Evolutionary conservation across 139 green algal species (phyloP).

Genomic region (Picochlorum sp.): DNA sequence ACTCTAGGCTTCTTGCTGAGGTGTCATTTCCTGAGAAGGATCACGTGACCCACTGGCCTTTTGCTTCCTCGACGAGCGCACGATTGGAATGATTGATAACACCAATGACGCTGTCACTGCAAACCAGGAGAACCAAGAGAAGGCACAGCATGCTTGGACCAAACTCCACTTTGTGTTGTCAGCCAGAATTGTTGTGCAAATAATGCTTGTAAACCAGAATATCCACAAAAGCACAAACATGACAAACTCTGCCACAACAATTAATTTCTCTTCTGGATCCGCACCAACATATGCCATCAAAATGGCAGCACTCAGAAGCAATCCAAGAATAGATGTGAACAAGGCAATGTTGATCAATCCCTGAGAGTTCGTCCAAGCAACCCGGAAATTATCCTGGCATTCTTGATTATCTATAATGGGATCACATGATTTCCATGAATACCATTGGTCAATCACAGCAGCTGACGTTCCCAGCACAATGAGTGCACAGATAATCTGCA

Average conservation of each 20-base stretch:
- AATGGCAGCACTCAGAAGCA: neutral
- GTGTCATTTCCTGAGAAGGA: too few relatives aligned
- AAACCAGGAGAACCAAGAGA: neutral
- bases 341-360: too few relatives aligned
- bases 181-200: neutral
- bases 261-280: neutral
- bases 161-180: neutral
- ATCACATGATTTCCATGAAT: neutral
- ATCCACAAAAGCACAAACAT: slow-evolving; percentile 1
- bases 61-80: too few relatives aligned
- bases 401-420: too few relatives aligned
- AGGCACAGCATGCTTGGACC: slow-evolving; percentile 1
- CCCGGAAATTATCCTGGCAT: too few relatives aligned
- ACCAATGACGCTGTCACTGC: too few relatives aligned
- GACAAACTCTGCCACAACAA: neutral
- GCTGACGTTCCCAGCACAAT: neutral
- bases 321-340: neutral
- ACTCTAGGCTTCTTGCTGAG: too few relatives aligned
- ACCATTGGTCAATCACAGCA: slow-evolving; percentile 1
- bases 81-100: too few relatives aligned
- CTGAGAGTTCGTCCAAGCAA: too few relatives aligned
- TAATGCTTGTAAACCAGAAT: neutral
- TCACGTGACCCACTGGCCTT: too few relatives aligned
- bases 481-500: slow-evolving; percentile 1
- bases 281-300: neutral